These are phyloP conservation scores for Starmera caribaea DNA, from an alignment of 805 yeast species.

Conservation along the genomic window DNA sequence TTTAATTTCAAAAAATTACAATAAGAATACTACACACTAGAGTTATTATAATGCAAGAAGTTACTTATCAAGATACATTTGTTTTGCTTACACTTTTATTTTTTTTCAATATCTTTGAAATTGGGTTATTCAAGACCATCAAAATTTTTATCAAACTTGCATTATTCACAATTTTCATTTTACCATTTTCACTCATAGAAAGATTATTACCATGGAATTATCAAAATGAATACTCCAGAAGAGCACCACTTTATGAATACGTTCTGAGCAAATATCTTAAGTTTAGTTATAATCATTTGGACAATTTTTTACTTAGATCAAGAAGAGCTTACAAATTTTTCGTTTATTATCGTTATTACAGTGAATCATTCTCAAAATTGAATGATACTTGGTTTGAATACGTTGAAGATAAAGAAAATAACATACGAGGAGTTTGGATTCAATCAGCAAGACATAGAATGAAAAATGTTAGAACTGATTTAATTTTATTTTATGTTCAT, in stretches of 20 bases:
- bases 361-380: slow-evolving; percentile 1
- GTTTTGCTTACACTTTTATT: not conserved
- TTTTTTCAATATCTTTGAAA: not conserved
- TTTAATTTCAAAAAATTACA: no score
- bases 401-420: slow-evolving; percentile 12
- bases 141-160: not conserved
- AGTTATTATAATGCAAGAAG: not conserved
- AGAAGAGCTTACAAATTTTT: not conserved
- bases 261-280: not conserved
- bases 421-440: slow-evolving; percentile 23
- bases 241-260: slow-evolving; percentile 2
- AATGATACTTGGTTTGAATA: slow-evolving; percentile 3
- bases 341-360: slow-evolving; percentile 1
- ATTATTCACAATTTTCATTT: not conserved
- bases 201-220: not conserved
- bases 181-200: not conserved
- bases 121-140: not conserved
- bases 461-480: slow-evolving; percentile 20
- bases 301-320: no score
- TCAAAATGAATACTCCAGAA: slow-evolving; percentile 1
- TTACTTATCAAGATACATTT: not conserved
- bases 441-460: slow-evolving; percentile 20
- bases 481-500: slow-evolving; percentile 34
- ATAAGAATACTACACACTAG: not conserved
- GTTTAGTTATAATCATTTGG: not conserved